Base-by-base conservation (phyloP, 345 rosid species). In the Melaleuca quinquenervia region DNA sequence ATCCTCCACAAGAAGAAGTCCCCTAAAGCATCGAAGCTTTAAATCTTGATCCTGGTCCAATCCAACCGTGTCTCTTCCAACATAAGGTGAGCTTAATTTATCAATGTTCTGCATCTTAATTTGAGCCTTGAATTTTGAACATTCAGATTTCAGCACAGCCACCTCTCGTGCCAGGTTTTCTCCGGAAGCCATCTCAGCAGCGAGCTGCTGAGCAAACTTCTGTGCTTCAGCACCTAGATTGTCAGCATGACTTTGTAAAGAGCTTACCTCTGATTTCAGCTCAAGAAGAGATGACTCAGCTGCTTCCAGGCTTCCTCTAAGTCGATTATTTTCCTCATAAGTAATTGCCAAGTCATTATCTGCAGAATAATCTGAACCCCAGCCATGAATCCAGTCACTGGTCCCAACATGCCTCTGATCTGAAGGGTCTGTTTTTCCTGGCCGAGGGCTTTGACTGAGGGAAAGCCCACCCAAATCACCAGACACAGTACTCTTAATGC, bases 121-220 rank as follows among this genome's bases (percentile, higher is more conserved):
- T 88, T 96, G 98, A 87, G 84, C 90, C 90, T 95, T 95, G 89
- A 96, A 91, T 88, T 92, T 92, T 49, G 91, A 93, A 88, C 98
- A 94, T 88, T 96, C 99, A 32, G 92, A 94, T 89, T 95, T 96
- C 87, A 97, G 91, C 54, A 87, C 87, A 56, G 96, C 94, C 85
- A 96, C 98, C 92, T 96, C 96, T 86, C 90, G 93, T 16, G 90
- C 92, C 85, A 97, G 91, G 82, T 91, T 93, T 87, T 94, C 95
- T 52, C 98, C 96, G 16, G 99, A 96, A 84, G 93, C 90, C 91
- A 95, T 92, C 94, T 97, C 99, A 70, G 92, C 89, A 76, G 90
- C 91, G 87, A 97, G 98, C 87, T 90, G 93, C 91, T 91, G 93
- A 26, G 97, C 84, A 86, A 97, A 90, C 11, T 89, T 93, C 85